Evolutionary conservation across 257 asterid genomes (phyloP), one percentile per base, ranked within the genome.

Genomic region (Solanum piurae): DNA sequence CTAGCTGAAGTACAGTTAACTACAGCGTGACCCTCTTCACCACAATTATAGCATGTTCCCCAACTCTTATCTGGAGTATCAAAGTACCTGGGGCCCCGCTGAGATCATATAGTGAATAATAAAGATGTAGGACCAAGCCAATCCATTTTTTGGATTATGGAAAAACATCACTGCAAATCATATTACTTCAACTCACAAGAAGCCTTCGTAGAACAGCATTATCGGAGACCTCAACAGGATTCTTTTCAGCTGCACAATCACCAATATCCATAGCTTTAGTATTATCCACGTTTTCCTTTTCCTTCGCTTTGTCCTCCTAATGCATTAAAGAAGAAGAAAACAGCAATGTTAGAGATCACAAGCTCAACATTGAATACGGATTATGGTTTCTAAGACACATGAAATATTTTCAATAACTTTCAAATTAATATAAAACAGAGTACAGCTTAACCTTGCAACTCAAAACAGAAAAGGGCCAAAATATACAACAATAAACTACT

Each of bases 81-180:
- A 89, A 97, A 97, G 92, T 97, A 97, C 92, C 99, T 97, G 38
- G 99, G 99, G 18, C 99, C 99, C 87, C 99, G 95, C 99, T 97
- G 94, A 89, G 87, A 93, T 87, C 92, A 93, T 68, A 72, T 86
- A 91, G 89, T 85, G 88, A 55, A 91, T 37, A 85, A 88, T 88
- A 90, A 89, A 88, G 88, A 90, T 80, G 83, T 69, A 86, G 84
- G 27, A 84, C 86, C 86, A 87, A 80, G 20, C 87, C 49, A 87
- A 85, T 87, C 83, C 90, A 88, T 72, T 85, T 77, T 87, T 86
- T 34, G 52, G 74, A 79, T 87, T 8, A 88, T 89, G 90, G 86
- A 34, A 87, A 87, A 90, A 84, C 49, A 83, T 91, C 86, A 89
- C 64, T 68, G 76, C 87, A 42, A 87, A 89, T 89, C 92, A 90